Evolutionary conservation across 2,329 filamentous ascomycete species (phyloP), one percentile per base, ranked within the genome.

Genomic region (Trichophaea hybrida): DNA sequence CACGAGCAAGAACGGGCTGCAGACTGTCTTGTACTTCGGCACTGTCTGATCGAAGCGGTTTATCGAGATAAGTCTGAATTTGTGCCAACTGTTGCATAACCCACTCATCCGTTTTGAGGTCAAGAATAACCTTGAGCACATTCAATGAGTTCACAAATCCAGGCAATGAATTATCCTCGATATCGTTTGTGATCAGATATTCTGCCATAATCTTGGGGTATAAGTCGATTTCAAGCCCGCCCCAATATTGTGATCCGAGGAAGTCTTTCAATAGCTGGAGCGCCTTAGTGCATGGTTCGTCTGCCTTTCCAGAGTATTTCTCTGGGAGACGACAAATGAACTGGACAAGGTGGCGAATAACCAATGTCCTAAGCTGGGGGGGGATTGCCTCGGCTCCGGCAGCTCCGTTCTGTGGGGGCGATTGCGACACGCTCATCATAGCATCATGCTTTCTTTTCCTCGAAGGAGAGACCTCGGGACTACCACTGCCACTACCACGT

Each of bases 301-400:
- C 55, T 24, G 55, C n/a, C 1, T 81, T 82, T 51, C 82, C 79
- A 17, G 83, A 83, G 70, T 86, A 96, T 37, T 90, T 82, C 72
- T 97, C 93, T 15, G 86, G 85, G 24, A 96, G 77, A 55, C 88
- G 86, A 1, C 89, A 90, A 67, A 97, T 95, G 72, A 97, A 97
- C 62, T 93, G 87, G 34, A 97, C 86, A 35, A 98, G 79, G 69
- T 97, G 98, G 72, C 95, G 96, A 52, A 96, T 80, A 75, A 98
- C 85, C 71, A 88, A 85, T 48, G 83, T 79, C 17, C 90, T 81
- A 57, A 86, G 81, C 1, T 79, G 71, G 0, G 78, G 71, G 6
- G 85, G 80, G 32, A 91, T 83, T 62, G 80, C 76, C 66, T 86
- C 55, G n/a, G 55, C 33, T 15, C 53, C 53, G 13, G 34, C 17